A percentile compares a stretch with the other conserved stretches of the same genome.
Evolutionary conservation across 257 asterid species (phyloP).

Genomic region (Thymus mandschuricus): DNA sequence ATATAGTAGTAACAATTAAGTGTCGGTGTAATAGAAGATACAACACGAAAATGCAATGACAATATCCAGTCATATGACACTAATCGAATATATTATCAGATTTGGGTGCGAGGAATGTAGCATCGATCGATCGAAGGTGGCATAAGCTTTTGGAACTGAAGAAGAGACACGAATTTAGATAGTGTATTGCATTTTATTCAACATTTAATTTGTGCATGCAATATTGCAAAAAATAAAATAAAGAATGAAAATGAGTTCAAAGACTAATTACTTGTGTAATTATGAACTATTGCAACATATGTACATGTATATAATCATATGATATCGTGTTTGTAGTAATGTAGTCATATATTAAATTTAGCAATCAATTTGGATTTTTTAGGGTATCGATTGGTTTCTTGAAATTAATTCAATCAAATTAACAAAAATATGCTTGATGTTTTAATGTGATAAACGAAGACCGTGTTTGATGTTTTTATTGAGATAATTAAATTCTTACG

Average conservation of each 20-base stretch:
- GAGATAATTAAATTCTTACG: too few species aligned
- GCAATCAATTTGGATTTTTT: neutral
- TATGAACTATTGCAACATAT: neutral
- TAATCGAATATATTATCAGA: slow-evolving; percentile 40
- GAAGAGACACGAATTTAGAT: slow-evolving; percentile 30
- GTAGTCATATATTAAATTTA: too few species aligned
- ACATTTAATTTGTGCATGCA: neutral
- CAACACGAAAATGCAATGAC: too few species aligned
- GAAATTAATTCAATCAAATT: neutral
- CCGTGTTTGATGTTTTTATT: too few species aligned
- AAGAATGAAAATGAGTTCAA: too few species aligned
- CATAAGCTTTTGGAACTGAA: slow-evolving; percentile 70
- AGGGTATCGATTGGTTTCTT: neutral
- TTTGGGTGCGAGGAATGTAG: slow-evolving; percentile 63
- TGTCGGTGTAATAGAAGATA: too few species aligned
- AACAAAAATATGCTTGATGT: too few species aligned
- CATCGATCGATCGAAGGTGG: slow-evolving; percentile 79
- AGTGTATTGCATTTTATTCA: slow-evolving; percentile 2
- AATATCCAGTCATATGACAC: neutral
- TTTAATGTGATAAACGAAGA: too few species aligned
- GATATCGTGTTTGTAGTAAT: neutral
- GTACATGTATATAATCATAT: neutral
- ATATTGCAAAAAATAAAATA: neutral
- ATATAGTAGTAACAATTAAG: too few species aligned
- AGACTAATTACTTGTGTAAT: neutral